Conservation (phyloP, 1,284 basidiomycete species). For the Sporisorium reilianum region DNA sequence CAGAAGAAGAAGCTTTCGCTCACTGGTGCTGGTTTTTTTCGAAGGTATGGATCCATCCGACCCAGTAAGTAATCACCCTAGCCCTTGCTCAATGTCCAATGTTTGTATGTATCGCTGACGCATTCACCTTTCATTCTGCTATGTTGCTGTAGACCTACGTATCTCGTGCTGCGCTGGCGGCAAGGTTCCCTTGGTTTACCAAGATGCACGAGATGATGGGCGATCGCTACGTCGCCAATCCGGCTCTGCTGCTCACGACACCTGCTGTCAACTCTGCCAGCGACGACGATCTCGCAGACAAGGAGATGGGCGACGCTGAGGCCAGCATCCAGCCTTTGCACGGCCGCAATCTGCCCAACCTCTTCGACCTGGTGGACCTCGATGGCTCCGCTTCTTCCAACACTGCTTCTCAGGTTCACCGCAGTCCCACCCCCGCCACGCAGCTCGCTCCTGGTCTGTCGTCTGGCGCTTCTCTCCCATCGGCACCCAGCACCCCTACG, state of each 20-base stretch:
- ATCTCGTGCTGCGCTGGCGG: neutral
- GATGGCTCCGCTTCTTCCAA: too few relatives aligned
- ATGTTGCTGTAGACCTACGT: neutral
- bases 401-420: too few relatives aligned
- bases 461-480: neutral
- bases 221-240: neutral
- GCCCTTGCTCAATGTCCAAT: constrained; percentile 1
- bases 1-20: constrained; percentile 5
- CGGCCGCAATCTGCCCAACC: too few relatives aligned
- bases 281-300: neutral
- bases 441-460: neutral
- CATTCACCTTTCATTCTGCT: neutral
- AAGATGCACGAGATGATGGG: constrained; percentile 6
- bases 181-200: neutral
- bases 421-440: too few relatives aligned
- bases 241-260: neutral
- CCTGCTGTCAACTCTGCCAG: neutral
- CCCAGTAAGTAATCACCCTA: constrained; percentile 3
- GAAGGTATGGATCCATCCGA: neutral
- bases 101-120: neutral
- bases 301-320: neutral
- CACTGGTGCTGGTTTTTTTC: neutral
- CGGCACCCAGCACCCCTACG: neutral
- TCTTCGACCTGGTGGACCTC: too few relatives aligned
- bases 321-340: neutral